Evolutionary conservation across 805 yeast genomes (phyloP), one percentile per base, ranked within the genome.

Genomic region (Wickerhamomyces alni): DNA sequence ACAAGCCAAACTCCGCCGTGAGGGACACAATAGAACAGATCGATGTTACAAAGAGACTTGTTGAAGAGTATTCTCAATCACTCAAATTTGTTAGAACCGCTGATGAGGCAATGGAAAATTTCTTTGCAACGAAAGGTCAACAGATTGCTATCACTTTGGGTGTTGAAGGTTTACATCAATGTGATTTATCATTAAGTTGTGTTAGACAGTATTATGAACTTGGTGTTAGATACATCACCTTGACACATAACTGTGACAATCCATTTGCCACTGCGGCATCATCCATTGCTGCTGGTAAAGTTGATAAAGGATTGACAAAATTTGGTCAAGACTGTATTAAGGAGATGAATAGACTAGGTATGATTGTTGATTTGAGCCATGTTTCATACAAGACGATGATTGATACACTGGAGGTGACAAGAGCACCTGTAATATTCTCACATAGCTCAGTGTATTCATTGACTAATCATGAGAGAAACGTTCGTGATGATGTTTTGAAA

Each of bases 251-350:
- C 48, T 72, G 79, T 55, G 77, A 74, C 45, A 74, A 74, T 44
- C 77, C 79, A 5, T 74, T 72, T 55, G 78, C 79, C 2, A 72
- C 77, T 12, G 75, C 79, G 11, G 77, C 78, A 8, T 62, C 72
- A 5, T 63, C 74, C 0, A 63, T 67, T 5, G 47, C 70, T 15
- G 75, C 63, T 16, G 77, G 77, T 1, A 57, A 60, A 30, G 62
- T 59, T 8, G 79, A 72, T 46, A 46, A 49, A 10, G 79, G 78
- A 0, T 51, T 74, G 36, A 58, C 72, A 16, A 55, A 55, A 1
- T 66, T 44, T 40, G 79, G 77, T 12, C 50, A 36, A 5, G 59
- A 59, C 15, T 67, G 73, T 44, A 52, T 72, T 30, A 51, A 46
- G 33, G 77, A 73, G 49, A 70, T 73, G 76, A 72, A 73, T 51